A percentile compares a stretch with the other conserved stretches of the same genome.
phyloP scores from a whole-genome alignment of 2,329 filamentous ascomycete genomes.

The Cephalotrichum gorgonifer region DNA sequence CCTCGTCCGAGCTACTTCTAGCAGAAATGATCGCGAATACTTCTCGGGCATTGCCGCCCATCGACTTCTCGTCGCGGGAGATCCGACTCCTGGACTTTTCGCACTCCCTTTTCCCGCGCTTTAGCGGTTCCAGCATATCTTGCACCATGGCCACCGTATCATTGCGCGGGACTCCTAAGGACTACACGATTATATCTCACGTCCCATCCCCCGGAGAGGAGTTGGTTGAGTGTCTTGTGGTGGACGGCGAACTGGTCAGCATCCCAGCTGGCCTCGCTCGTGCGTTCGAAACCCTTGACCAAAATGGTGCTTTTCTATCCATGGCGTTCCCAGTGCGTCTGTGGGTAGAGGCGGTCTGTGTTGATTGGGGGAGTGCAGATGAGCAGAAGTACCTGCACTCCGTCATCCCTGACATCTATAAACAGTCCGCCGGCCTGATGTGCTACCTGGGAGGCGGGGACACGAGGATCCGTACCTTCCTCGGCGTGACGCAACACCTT shows the following conservation, averaged over 20 bases:
- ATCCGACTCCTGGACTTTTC: neutral
- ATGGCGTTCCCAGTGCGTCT: neutral
- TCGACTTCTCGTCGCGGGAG: neutral
- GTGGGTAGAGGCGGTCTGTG: neutral
- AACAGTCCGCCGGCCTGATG: neutral
- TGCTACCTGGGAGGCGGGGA: neutral
- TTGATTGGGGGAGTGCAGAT: neutral
- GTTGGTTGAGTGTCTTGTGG: neutral
- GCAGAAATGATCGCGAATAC: neutral
- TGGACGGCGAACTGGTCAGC: neutral
- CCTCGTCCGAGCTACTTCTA: neutral
- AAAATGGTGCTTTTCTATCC: neutral
- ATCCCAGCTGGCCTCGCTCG: neutral
- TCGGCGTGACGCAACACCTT: neutral
- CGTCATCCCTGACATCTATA: neutral
- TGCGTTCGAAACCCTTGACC: neutral
- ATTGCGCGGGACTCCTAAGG: neutral
- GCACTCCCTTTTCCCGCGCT: neutral
- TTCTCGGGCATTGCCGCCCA: neutral
- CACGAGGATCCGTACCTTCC: neutral
- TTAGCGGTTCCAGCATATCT: neutral
- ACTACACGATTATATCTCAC: neutral
- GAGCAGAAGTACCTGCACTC: neutral
- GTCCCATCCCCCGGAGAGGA: neutral
- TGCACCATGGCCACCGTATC: neutral